A percentile compares a stretch with the other conserved stretches of the same genome.
phyloP scores from a whole-genome alignment of 78 protist genomes.

The Fonticula alba region DNA sequence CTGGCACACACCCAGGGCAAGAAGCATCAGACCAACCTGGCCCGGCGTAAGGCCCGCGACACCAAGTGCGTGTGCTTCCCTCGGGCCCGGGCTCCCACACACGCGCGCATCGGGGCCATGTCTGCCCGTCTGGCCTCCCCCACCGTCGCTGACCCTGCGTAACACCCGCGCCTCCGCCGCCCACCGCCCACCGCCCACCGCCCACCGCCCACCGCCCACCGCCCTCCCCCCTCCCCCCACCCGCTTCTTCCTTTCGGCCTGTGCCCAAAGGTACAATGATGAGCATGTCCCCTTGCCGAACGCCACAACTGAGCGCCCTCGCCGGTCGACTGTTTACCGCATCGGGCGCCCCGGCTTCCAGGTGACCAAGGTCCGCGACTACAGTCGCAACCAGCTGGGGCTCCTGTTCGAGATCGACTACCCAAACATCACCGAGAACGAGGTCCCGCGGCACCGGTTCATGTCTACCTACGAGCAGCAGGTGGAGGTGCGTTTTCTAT shows the following conservation, averaged over 20 bases:
- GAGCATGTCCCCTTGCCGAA: too few relatives aligned
- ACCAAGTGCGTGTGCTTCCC: conserved; percentile 1
- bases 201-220: too few relatives aligned
- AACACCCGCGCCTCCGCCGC: too few relatives aligned
- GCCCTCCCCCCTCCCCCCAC: too few relatives aligned
- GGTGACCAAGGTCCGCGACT: conserved; percentile 11
- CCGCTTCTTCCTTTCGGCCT: too few relatives aligned
- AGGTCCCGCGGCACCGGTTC: conserved; percentile 81
- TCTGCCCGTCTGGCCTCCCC: too few relatives aligned
- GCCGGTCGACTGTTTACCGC: conserved; percentile 22
- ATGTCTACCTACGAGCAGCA: conserved; percentile 93
- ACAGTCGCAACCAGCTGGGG: neutral
- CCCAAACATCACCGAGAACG: conserved; percentile 79
- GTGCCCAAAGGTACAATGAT: too few relatives aligned
- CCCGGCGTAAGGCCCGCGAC: conserved; percentile 41
- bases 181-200: too few relatives aligned
- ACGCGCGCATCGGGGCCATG: neutral
- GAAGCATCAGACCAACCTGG: conserved; percentile 81
- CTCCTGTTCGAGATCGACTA: conserved; percentile 64
- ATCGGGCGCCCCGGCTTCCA: conserved; percentile 71
- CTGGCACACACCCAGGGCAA: conserved; percentile 81
- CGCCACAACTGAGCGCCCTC: too few relatives aligned
- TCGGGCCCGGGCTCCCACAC: neutral
- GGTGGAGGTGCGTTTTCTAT: conserved; percentile 58
- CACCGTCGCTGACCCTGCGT: too few relatives aligned